Base-by-base conservation (phyloP, 2,329 filamentous ascomycete genomes). In the Gliomastix tumulicola region DNA sequence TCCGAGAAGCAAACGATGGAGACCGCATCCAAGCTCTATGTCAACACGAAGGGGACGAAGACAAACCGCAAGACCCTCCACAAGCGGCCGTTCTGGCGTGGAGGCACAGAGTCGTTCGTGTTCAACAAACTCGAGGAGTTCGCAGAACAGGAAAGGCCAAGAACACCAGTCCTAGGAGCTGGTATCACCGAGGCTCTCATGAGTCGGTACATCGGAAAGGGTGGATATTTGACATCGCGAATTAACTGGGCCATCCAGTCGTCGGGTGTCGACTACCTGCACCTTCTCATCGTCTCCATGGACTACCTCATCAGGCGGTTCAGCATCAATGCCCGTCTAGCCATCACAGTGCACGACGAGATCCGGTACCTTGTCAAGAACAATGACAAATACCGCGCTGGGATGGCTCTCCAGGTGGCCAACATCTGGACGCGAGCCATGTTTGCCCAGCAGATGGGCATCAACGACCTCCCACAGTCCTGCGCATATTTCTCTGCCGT, bases 191-290 rank as follows among this genome's bases (percentile, higher is more conserved):
- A 98, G 63, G 92, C 94, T 0, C 67, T 98, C 16, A 94, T 94
- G 82, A 74, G 82, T 36, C 81, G 86, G 13, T 94, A 84, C 53
- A 81, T 98, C 49, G 86, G 76, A 59, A 92, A 87, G 53, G 88
- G 89, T 23, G 87, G 83, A 17, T 98, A 95, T 63, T 82, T 98
- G 65, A 96, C 92, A 2, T 94, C 85, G 15, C 82, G 94, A 22
- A 97, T 98, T 63, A 98, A 98, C 56, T 98, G 92, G 92, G 92
- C 92, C 4, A 97, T 98, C 48, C 92, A 98, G 53, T 96, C 89
- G 1, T 94, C 87, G 1, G 92, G 94, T 6, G 90, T 97, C 5
- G 94, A 98, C 59, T 98, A 98, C 57, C 75, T 98, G 3, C 92
- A 98, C 53, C 78, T 98, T 5, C 74, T 98, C 15, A 88, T 98